phyloP scores from a whole-genome alignment of 169 alveolate species.

The Pseudocohnilembus persalinus region DNA sequence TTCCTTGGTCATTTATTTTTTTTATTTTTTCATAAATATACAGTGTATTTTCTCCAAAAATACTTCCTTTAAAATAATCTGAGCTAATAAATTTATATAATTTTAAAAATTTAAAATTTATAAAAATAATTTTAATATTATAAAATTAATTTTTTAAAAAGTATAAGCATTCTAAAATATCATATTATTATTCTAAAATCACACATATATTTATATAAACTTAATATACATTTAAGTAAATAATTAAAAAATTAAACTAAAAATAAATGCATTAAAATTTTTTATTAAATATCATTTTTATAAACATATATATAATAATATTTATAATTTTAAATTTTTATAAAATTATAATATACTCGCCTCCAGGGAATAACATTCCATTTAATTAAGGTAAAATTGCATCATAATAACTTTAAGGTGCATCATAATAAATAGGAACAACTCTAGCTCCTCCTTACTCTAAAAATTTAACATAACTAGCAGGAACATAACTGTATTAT shows the following conservation, averaged over 20 bases:
- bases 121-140: too few species aligned
- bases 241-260: too few species aligned
- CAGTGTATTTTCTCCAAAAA: not conserved
- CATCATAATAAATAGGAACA: slow-evolving; percentile 53
- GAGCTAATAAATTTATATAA: not conserved
- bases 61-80: not conserved
- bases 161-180: too few species aligned
- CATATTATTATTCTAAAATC: too few species aligned
- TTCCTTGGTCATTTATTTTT: slow-evolving; percentile 25
- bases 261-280: too few species aligned
- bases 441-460: slow-evolving; percentile 71
- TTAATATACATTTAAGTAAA: too few species aligned
- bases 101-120: too few species aligned
- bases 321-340: too few species aligned
- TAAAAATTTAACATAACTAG: slow-evolving; percentile 57
- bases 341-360: not conserved
- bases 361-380: not conserved
- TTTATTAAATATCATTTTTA: too few species aligned
- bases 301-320: too few species aligned
- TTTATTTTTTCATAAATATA: slow-evolving; percentile 3
- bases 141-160: too few species aligned
- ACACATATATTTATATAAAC: too few species aligned
- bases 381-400: not conserved
- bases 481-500: slow-evolving; percentile 48
- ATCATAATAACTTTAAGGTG: not conserved